Percentiles rank a stretch among this genome's conserved stretches.
Conservation (phyloP, 352 stramenopile species). For the Phytophthora ohioensis region DNA sequence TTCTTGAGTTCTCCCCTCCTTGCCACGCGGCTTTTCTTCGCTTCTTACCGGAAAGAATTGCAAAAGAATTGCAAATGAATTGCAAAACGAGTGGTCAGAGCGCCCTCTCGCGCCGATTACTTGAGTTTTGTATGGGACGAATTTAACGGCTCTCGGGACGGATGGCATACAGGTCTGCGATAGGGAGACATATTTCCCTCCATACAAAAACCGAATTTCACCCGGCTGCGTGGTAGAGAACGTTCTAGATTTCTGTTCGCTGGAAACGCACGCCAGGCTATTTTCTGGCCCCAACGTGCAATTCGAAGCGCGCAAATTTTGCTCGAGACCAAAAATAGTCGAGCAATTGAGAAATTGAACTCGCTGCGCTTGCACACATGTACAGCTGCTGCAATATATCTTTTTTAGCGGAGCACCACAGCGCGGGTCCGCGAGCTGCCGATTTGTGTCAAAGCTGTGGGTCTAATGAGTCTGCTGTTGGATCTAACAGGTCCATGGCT, state of each 20-base stretch:
- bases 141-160: constrained; percentile 28
- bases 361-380: neutral
- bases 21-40: constrained; percentile 43
- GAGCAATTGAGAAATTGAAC: neutral
- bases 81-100: constrained; percentile 50
- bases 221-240: constrained; percentile 23
- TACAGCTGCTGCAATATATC: too few relatives aligned
- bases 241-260: constrained; percentile 47
- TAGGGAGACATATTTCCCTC: neutral
- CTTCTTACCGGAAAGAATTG: constrained; percentile 43
- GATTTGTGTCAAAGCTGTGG: too few relatives aligned
- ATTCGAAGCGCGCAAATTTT: constrained; percentile 21
- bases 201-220: neutral
- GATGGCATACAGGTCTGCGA: constrained; percentile 21
- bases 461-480: too few relatives aligned
- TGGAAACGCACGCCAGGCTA: constrained; percentile 39
- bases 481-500: too few relatives aligned
- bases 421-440: too few relatives aligned
- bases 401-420: too few relatives aligned
- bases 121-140: constrained; percentile 37
- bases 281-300: constrained; percentile 34
- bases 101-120: neutral
- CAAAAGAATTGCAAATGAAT: constrained; percentile 56
- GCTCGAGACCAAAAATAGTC: constrained; percentile 3
- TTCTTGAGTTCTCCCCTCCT: constrained; percentile 43